Evolutionary conservation across 78 protist species (phyloP).

Genomic region (slime mould (Dictyostelium discoideum)): dicty_2.7 NC_007089.4:4779501-4780000

Average conservation of each 20-base stretch:
- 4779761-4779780: constrained; percentile 8
- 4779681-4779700: constrained; percentile 10
- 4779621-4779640: constrained; percentile 68
- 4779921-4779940: background rate
- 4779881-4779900: constrained; percentile 31
- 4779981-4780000: too few relatives aligned
- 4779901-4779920: background rate
- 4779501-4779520: constrained; percentile 67
- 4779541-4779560: constrained; percentile 66
- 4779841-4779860: constrained; percentile 64
- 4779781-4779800: constrained; percentile 7
- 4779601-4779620: constrained; percentile 78
- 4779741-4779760: background rate
- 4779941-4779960: background rate
- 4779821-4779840: constrained; percentile 15
- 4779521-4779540: constrained; percentile 54
- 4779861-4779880: background rate
- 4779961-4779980: background rate
- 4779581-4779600: constrained; percentile 57
- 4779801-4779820: constrained; percentile 4
- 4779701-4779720: constrained; percentile 28
- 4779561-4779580: constrained; percentile 33
- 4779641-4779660: constrained; percentile 44
- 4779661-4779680: background rate
- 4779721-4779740: constrained; percentile 29